These are phyloP conservation scores for Achaetomiella virescens DNA, from an alignment of 495 filamentous ascomycete species.

Conservation along the genomic window DNA sequence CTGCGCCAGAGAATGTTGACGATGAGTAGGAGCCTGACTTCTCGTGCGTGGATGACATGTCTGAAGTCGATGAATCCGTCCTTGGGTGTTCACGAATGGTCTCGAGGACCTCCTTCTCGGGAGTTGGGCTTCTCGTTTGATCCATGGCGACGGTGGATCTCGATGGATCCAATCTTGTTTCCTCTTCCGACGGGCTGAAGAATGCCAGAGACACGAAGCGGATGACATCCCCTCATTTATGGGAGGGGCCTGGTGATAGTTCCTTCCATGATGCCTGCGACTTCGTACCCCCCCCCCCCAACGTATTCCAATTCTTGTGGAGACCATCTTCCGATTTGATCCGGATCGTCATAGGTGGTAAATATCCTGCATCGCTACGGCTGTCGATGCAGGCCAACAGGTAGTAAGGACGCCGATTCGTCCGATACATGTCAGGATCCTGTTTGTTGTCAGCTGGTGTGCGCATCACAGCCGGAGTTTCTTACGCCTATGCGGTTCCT, in stretches of 20 bases:
- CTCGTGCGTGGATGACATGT: neutral
- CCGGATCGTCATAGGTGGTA: neutral
- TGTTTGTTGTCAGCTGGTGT: neutral
- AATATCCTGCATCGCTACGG: neutral
- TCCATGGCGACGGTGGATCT: neutral
- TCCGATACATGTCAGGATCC: neutral
- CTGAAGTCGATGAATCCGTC: neutral
- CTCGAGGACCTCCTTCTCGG: neutral
- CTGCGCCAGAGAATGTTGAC: neutral
- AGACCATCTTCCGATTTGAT: too few species aligned
- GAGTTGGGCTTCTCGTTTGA: neutral
- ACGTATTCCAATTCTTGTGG: too few species aligned
- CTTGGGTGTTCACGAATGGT: neutral
- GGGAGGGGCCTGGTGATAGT: too few species aligned
- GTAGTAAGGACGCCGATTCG: neutral
- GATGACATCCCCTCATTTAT: neutral
- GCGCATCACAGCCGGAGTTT: neutral
- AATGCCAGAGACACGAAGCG: neutral
- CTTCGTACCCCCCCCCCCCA: too few species aligned
- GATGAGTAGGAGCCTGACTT: neutral
- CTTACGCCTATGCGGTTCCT: neutral
- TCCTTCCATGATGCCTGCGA: too few species aligned
- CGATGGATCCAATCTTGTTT: neutral
- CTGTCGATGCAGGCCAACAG: neutral
- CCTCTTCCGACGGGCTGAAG: neutral